Evolutionary conservation across 768 basidiomycete species (phyloP).

Genomic region (Rhizopogon vinicolor): DNA sequence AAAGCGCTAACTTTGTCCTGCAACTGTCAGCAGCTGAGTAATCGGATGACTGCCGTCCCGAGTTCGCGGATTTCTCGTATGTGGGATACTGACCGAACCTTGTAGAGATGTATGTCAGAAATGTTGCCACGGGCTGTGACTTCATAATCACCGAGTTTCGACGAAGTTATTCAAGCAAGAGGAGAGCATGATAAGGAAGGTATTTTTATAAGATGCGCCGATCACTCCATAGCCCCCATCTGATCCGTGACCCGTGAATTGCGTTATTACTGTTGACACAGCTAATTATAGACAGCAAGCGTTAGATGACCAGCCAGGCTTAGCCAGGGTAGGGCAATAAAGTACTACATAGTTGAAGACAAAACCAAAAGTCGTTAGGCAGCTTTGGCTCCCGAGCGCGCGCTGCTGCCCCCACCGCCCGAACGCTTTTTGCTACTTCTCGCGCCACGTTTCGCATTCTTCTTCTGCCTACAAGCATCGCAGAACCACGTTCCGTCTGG

Average conservation of each 20-base stretch:
- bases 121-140: background rate
- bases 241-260: too few relatives aligned
- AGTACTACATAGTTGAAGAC: too few relatives aligned
- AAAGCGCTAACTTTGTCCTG: background rate
- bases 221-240: background rate
- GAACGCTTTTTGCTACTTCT: constrained; percentile 50
- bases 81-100: too few relatives aligned
- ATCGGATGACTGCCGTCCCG: background rate
- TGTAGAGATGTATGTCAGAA: too few relatives aligned
- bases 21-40: background rate
- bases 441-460: constrained; percentile 44
- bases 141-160: background rate
- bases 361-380: constrained; percentile 8
- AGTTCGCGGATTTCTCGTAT: background rate
- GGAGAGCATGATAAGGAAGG: background rate
- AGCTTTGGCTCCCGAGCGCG: constrained; percentile 25
- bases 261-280: background rate
- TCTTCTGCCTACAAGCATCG: constrained; percentile 55
- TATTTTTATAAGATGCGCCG: too few relatives aligned
- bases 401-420: constrained; percentile 17
- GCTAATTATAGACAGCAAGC: background rate
- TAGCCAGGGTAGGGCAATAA: background rate
- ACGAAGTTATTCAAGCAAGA: background rate
- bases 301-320: background rate
- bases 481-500: constrained; percentile 80